Evolutionary conservation across 176 grass and related monocot genomes (phyloP), one percentile per base, ranked within the genome.

Genomic region (Zoysia pacifica): DNA sequence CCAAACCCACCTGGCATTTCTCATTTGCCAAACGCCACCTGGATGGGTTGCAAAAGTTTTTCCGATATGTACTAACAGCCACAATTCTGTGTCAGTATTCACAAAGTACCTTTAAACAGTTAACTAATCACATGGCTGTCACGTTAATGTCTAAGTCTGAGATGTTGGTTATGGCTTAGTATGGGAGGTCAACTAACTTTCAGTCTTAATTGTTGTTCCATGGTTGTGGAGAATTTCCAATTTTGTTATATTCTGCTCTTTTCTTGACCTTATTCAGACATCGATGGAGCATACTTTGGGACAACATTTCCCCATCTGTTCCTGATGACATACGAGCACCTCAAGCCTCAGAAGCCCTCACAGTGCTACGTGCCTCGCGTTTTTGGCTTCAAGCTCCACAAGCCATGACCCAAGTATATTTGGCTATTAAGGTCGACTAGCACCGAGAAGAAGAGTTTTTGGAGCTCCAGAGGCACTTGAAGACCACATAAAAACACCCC

Each of bases 291-390:
- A 46, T 92, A 92, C 80, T 92, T 86, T 58, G 90, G 90, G 75
- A 92, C 90, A 54, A 92, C 90, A 68, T 89, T 93, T 51, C 76
- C 90, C 13, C 90, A 93, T 63, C 67, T 93, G 36, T 93, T 93
- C 65, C 69, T 89, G 87, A 93, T 93, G 90, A 78, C 87, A 50
- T 93, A 93, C 0, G 87, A 83, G 54, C 87, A 93, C 52, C 84
- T 93, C 39, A 93, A 89, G 67, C 81, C 90, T n/a, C 90, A 93
- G 77, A 93, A 89, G 77, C 67, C 84, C 53, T 81, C 77, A 0
- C 90, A 93, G 67, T 67, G 36, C 69, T 93, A 93, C 0, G 53
- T 81, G 44, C 90, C 90, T 52, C 84, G 87, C 0, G 87, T 93
- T 1, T 93, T 93, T 20, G 90, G 90, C 47, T 93, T 93, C 77